Base-by-base conservation (phyloP, 176 grass and related monocot species). In the Triticum monococcum region DNA sequence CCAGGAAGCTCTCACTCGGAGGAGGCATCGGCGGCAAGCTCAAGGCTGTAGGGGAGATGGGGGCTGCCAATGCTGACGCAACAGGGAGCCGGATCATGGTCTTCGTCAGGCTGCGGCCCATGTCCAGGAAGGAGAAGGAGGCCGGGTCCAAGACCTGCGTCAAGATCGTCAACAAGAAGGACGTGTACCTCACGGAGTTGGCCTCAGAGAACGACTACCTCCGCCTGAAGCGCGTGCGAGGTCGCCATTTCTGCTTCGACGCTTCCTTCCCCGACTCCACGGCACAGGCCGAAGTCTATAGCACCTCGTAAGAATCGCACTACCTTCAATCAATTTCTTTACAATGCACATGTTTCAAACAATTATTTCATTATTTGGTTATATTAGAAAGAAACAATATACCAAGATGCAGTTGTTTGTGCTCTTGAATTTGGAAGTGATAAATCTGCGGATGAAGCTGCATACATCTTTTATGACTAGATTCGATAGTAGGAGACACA, bases 161-260 rank as follows among this genome's bases (percentile, higher is more conserved):
- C 80, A 94, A 93, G 81, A 96, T 99, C n/a, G 94, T 99, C 64
- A 99, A 96, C 82, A 92, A 74, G 84, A 96, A 96, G 87, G 97
- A 99, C 7, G 90, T 99, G 28, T 94, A 89, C 81, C 80, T 99
- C 23, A 99, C 89, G 12, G 97, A 99, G 84, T 91, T 93, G 64
- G 79, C 97, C 32, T 91, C 88, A 6, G 97, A 99, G 81, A 94
- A 89, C 13, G 97, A 99, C 66, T 99, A 96, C 75, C 89, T 99
- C 72, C 83, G 97, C 61, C 70, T 99, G 43, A 99, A 99, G 86
- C 93, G 94, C 60, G 72, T 94, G 56, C 90, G 94, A 12, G 97
- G 92, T 52, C 88, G 92, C 64, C 97, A 99, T 86, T 99, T 99
- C 90, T 96, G 92, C 86, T 99, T 99, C 79, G 97, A 99, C 65